Conservation (phyloP, 805 yeast species). For the Cyberlindnera americana region DNA sequence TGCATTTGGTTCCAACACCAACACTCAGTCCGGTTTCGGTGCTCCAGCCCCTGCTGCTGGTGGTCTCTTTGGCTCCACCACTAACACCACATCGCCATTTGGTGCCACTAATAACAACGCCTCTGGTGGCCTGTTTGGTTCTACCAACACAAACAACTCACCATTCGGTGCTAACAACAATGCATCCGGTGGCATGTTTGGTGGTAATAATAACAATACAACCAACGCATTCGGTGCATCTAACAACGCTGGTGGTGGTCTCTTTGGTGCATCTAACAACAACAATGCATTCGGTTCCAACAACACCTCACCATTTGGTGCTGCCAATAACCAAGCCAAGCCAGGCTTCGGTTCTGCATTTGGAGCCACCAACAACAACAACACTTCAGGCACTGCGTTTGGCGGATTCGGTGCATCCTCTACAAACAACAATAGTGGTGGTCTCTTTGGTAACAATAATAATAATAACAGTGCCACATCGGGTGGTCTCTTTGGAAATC, state of each 20-base stretch:
- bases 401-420: slow-evolving; percentile 20
- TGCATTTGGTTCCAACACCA: slow-evolving; percentile 11
- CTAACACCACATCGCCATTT: background rate
- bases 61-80: slow-evolving; percentile 7
- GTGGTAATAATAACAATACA: background rate
- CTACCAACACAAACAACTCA: slow-evolving; percentile 2
- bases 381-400: slow-evolving; percentile 21
- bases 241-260: slow-evolving; percentile 11
- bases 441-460: slow-evolving; percentile 37
- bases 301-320: slow-evolving; percentile 11
- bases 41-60: background rate
- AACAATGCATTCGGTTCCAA: slow-evolving; percentile 35
- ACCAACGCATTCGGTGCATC: slow-evolving; percentile 9
- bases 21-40: slow-evolving; percentile 1
- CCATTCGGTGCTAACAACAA: slow-evolving; percentile 16
- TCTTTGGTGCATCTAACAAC: slow-evolving; percentile 1
- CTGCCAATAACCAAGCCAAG: slow-evolving; percentile 1
- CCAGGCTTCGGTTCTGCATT: slow-evolving; percentile 6
- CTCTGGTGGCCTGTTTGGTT: slow-evolving; percentile 12
- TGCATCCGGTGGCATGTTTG: slow-evolving; percentile 5
- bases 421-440: slow-evolving; percentile 30
- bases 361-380: slow-evolving; percentile 11
- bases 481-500: slow-evolving; percentile 40
- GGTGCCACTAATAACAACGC: slow-evolving; percentile 6
- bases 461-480: slow-evolving; percentile 21